Percentiles rank a stretch among this genome's conserved stretches.
Conservation (phyloP, 106 monocot genomes). For the Apostasia ramifera region DNA sequence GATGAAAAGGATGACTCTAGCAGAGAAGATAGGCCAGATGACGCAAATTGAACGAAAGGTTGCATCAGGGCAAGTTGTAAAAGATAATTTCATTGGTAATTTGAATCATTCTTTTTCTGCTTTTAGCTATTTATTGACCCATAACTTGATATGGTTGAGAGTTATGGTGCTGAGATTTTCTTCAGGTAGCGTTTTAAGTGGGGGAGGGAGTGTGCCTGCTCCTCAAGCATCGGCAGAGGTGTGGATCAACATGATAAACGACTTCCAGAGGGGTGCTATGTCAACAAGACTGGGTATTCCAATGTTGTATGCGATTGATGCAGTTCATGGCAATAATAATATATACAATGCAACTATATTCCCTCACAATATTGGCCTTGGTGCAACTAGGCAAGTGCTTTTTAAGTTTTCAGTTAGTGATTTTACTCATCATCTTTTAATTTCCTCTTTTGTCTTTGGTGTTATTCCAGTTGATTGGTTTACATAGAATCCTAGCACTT, state of each 20-base stretch:
- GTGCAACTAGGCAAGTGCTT: conserved; percentile 48
- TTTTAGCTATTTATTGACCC: background rate
- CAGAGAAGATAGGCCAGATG: conserved; percentile 60
- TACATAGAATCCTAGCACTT: too few species aligned
- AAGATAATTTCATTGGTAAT: conserved; percentile 45
- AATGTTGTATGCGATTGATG: conserved; percentile 76
- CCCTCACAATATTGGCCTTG: conserved; percentile 66
- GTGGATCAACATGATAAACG: conserved; percentile 53
- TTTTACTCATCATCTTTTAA: background rate
- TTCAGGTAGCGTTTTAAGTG: conserved; percentile 65
- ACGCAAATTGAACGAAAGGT: conserved; percentile 36
- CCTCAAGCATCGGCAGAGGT: conserved; percentile 35
- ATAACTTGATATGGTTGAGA: background rate
- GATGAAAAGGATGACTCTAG: conserved; percentile 34
- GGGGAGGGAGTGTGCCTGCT: conserved; percentile 55
- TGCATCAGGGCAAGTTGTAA: conserved; percentile 24
- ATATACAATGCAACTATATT: conserved; percentile 70
- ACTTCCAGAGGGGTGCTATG: conserved; percentile 39
- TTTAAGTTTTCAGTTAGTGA: background rate
- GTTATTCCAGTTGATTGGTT: too few species aligned
- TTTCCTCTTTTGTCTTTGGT: too few species aligned
- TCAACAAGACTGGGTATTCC: conserved; percentile 62
- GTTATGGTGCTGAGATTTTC: background rate
- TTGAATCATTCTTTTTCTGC: background rate
- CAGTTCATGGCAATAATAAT: conserved; percentile 77